Percentiles rank a stretch among this genome's conserved stretches.
Evolutionary conservation across 2,329 filamentous ascomycete species (phyloP).

Genomic region (Bimuria novae-zelandiae): DNA sequence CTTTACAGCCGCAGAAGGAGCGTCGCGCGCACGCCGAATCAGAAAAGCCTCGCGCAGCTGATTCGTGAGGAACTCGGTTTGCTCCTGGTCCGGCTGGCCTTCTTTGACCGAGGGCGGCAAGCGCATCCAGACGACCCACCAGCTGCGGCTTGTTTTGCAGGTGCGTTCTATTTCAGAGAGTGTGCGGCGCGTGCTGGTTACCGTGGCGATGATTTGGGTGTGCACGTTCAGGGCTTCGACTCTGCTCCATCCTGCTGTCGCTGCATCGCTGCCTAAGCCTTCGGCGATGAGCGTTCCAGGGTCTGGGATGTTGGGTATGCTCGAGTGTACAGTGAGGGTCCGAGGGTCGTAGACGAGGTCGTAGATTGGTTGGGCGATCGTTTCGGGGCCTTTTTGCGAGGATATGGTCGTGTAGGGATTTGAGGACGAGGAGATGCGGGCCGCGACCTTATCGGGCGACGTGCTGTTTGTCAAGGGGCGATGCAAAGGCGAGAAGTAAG

Average conservation of each 20-base stretch:
- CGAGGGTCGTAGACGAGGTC: slow-evolving; percentile 65
- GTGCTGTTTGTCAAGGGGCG: slow-evolving; percentile 51
- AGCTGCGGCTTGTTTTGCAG: slow-evolving; percentile 66
- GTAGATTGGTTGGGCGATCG: slow-evolving; percentile 55
- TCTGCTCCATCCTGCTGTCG: slow-evolving; percentile 52
- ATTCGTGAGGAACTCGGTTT: slow-evolving; percentile 28
- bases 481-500: slow-evolving; percentile 56
- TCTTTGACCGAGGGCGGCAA: slow-evolving; percentile 42
- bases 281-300: slow-evolving; percentile 52
- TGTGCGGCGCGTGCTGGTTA: slow-evolving; percentile 54
- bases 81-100: slow-evolving; percentile 8
- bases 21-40: slow-evolving; percentile 46
- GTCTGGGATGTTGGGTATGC: slow-evolving; percentile 67
- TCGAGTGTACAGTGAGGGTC: slow-evolving; percentile 62
- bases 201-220: slow-evolving; percentile 61
- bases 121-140: slow-evolving; percentile 71
- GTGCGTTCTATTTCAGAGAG: slow-evolving; percentile 61
- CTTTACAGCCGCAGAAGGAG: slow-evolving; percentile 20
- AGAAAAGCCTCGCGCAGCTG: slow-evolving; percentile 51
- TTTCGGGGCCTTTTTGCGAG: slow-evolving; percentile 32
- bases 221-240: slow-evolving; percentile 67
- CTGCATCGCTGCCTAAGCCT: slow-evolving; percentile 31
- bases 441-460: slow-evolving; percentile 46
- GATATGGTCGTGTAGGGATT: slow-evolving; percentile 44
- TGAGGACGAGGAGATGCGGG: slow-evolving; percentile 47